A percentile compares a stretch with the other conserved stretches of the same genome.
Conservation (phyloP, 179 eudicot genomes). For the Beta corolliflora region DNA sequence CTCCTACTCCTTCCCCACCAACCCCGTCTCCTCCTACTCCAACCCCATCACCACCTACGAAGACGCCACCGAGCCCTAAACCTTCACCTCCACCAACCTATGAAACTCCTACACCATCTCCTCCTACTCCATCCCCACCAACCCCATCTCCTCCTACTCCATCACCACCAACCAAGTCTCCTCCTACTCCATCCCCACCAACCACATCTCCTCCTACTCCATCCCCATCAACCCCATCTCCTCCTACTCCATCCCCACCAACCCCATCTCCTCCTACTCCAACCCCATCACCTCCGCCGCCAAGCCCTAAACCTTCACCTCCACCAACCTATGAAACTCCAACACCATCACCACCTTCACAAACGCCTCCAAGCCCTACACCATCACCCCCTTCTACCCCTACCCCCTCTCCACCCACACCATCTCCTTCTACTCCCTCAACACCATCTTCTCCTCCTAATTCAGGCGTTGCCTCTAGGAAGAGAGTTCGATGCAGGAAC, state of each 20-base stretch:
- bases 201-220: background rate
- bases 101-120: background rate
- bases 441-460: slow-evolving; percentile 16
- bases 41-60: background rate
- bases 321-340: background rate
- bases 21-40: slow-evolving; percentile 10
- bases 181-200: slow-evolving; percentile 10
- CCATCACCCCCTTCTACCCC: slow-evolving; percentile 6
- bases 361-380: slow-evolving; percentile 1
- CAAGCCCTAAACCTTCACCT: background rate
- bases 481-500: slow-evolving; percentile 42
- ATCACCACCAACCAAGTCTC: background rate
- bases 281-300: background rate
- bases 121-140: slow-evolving; percentile 9
- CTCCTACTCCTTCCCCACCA: background rate
- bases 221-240: background rate
- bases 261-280: background rate
- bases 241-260: background rate
- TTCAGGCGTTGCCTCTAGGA: slow-evolving; percentile 26
- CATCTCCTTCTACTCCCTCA: background rate
- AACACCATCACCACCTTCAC: background rate
- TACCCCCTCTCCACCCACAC: background rate
- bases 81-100: background rate
- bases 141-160: background rate
- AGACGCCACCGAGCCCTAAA: background rate